Evolutionary conservation across 2,329 filamentous ascomycete genomes (phyloP).

Genomic region (Nothomitra cinnamomea): DNA sequence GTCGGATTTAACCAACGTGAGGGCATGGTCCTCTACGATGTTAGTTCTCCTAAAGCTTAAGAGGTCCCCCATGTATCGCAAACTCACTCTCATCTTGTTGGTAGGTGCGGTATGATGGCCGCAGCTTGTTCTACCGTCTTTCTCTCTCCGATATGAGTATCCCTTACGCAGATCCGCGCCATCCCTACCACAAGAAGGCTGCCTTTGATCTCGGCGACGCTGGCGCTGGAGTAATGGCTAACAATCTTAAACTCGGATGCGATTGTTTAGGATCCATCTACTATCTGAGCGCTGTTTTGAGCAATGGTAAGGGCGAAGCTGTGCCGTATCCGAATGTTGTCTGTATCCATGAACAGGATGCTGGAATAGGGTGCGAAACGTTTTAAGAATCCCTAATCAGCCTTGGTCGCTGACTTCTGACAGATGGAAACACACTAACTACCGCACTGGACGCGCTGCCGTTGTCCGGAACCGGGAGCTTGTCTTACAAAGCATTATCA

Average conservation of each 20-base stretch:
- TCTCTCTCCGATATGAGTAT: constrained; percentile 42
- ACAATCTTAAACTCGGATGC: constrained; percentile 51
- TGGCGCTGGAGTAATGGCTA: constrained; percentile 33
- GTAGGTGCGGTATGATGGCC: constrained; percentile 34
- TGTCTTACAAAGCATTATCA: constrained; percentile 53
- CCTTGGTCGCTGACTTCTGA: constrained; percentile 15
- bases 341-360: constrained; percentile 55
- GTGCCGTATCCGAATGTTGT: constrained; percentile 46
- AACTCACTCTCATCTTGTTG: background rate
- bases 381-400: background rate
- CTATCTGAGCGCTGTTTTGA: constrained; percentile 42
- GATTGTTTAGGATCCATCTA: constrained; percentile 55
- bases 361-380: constrained; percentile 34
- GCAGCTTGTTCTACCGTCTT: constrained; percentile 50
- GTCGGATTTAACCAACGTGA: constrained; percentile 46
- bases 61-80: background rate
- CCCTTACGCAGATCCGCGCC: constrained; percentile 44
- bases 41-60: constrained; percentile 21
- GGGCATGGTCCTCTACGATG: constrained; percentile 51
- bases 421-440: constrained; percentile 50
- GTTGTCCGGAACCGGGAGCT: constrained; percentile 47
- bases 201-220: constrained; percentile 55
- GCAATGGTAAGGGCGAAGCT: constrained; percentile 41
- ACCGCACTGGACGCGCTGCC: constrained; percentile 45
- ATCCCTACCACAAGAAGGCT: constrained; percentile 51